Conservation (phyloP, 306 rosid species). For the Carpinus viminea region DNA sequence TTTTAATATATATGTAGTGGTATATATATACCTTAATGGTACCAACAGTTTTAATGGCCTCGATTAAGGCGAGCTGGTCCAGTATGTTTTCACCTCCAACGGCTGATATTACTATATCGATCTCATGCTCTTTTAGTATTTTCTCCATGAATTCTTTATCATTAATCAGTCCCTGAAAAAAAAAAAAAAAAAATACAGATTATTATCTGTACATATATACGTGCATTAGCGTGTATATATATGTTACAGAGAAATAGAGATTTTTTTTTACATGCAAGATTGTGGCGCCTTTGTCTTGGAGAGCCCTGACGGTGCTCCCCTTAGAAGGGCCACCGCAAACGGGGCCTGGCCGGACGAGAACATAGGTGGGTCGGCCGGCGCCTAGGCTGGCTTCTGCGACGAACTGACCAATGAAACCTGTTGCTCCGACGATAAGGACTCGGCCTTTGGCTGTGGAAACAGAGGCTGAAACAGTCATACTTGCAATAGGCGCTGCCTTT, state of each 20-base stretch:
- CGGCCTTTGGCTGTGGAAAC: conserved; percentile 28
- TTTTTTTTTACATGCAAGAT: conserved; percentile 42
- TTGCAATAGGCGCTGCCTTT: not conserved
- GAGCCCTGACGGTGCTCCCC: conserved; percentile 27
- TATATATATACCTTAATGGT: conserved; percentile 47
- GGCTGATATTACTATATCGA: conserved; percentile 54
- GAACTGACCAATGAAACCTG: conserved; percentile 67
- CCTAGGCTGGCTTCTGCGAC: conserved; percentile 57
- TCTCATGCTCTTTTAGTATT: conserved; percentile 48
- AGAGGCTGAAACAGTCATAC: conserved; percentile 44
- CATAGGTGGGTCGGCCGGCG: conserved; percentile 39
- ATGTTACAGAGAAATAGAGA: not conserved
- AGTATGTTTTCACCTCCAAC: conserved; percentile 44
- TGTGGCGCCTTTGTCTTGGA: conserved; percentile 61
- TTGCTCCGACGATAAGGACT: conserved; percentile 54
- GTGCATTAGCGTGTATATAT: no score
- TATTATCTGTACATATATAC: no score
- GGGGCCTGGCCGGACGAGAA: conserved; percentile 44
- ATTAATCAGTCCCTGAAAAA: conserved; percentile 46
- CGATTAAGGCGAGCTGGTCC: conserved; percentile 55
- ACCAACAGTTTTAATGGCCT: conserved; percentile 50
- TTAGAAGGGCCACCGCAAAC: conserved; percentile 27
- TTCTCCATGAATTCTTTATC: conserved; percentile 51
- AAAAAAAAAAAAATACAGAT: not conserved
- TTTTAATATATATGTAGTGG: not conserved